Conservation (phyloP, 108 stramenopile genomes). For the Thalassiosira profunda region DNA sequence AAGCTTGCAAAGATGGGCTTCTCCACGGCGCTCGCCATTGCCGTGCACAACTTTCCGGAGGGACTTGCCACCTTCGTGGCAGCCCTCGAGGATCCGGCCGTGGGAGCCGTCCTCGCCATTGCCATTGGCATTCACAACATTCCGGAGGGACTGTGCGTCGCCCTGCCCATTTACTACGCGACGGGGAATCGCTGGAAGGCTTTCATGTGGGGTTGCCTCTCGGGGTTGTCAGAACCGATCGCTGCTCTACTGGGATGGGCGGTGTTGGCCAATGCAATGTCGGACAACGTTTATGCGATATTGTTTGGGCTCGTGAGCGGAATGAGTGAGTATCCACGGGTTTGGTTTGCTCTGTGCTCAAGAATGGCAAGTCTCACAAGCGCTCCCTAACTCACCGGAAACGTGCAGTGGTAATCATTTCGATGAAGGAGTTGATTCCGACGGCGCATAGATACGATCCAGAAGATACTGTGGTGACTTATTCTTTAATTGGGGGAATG, state of each 20-base stretch:
- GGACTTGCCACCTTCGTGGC: slow-evolving; percentile 92
- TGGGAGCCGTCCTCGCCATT: slow-evolving; percentile 81
- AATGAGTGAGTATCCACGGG: too few species aligned
- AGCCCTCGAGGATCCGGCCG: slow-evolving; percentile 66
- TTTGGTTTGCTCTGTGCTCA: too few species aligned
- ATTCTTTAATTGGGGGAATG: slow-evolving; percentile 91
- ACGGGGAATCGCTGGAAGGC: slow-evolving; percentile 86
- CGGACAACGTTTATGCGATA: slow-evolving; percentile 54
- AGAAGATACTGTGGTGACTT: slow-evolving; percentile 84
- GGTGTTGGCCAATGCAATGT: slow-evolving; percentile 56
- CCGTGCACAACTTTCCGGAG: slow-evolving; percentile 93
- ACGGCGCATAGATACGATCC: slow-evolving; percentile 96
- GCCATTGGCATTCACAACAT: slow-evolving; percentile 94
- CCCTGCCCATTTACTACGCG: slow-evolving; percentile 91
- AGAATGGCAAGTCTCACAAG: too few species aligned
- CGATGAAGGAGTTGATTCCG: slow-evolving; percentile 90
- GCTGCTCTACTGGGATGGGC: slow-evolving; percentile 82
- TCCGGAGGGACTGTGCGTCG: slow-evolving; percentile 91
- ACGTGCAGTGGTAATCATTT: slow-evolving; percentile 80
- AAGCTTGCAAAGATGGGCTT: slow-evolving; percentile 63
- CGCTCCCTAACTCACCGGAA: too few species aligned
- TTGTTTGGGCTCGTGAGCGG: slow-evolving; percentile 85
- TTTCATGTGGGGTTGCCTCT: slow-evolving; percentile 78
- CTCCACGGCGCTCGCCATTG: slow-evolving; percentile 82
- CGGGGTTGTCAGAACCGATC: slow-evolving; percentile 81